Conservation (phyloP, 2,329 filamentous ascomycete genomes). For the Paraconiothyrium brasiliense region DNA sequence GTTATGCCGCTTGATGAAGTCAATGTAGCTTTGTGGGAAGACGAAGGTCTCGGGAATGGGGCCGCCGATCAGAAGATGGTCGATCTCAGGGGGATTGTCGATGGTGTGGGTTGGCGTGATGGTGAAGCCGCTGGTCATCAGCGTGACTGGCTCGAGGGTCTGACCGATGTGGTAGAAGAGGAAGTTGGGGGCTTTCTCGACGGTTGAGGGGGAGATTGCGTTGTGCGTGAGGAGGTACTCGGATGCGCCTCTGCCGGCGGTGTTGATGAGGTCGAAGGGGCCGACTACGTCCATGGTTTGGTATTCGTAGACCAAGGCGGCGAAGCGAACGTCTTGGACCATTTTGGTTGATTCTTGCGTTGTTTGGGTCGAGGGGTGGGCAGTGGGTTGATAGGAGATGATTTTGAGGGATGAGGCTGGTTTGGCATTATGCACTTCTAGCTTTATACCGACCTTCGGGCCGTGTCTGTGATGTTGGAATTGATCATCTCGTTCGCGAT, state of each 20-base stretch:
- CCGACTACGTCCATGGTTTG: conserved; percentile 5
- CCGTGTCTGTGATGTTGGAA: too few relatives aligned
- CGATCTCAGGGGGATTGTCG: conserved; percentile 9
- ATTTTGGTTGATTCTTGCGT: neutral
- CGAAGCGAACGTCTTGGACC: conserved; percentile 2
- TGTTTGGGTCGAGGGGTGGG: too few relatives aligned
- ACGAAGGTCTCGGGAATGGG: conserved; percentile 9
- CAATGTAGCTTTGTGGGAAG: conserved; percentile 10
- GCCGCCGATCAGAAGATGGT: conserved; percentile 14
- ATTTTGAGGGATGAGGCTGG: too few relatives aligned
- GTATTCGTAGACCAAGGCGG: conserved; percentile 2
- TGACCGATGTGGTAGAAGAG: neutral
- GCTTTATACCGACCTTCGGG: too few relatives aligned
- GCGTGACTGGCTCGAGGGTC: neutral
- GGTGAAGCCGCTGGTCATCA: conserved; percentile 3
- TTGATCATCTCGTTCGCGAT: too few relatives aligned
- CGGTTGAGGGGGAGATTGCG: neutral
- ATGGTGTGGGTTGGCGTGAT: conserved; percentile 2
- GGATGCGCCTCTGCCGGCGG: neutral
- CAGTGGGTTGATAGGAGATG: too few relatives aligned
- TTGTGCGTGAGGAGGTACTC: neutral
- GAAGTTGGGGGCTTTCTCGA: conserved; percentile 6
- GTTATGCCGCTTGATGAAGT: conserved; percentile 17
- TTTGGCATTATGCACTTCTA: too few relatives aligned
- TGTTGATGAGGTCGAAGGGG: conserved; percentile 4